Conservation (phyloP, 768 basidiomycete species). For the Galerina sulciceps region DNA sequence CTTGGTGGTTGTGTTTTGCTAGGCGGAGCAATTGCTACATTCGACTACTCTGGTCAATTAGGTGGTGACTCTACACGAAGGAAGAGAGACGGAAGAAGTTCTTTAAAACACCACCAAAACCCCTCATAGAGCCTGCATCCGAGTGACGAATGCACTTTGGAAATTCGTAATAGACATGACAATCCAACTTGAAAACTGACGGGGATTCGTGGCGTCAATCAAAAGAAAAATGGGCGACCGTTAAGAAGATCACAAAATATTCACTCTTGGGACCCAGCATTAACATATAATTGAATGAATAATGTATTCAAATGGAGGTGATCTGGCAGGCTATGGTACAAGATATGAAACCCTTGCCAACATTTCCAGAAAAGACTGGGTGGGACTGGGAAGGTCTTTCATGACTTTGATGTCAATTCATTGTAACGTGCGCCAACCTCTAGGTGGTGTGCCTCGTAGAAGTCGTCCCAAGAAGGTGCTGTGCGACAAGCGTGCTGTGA, state of each 20-base stretch:
- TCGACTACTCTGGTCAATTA: conserved; percentile 74
- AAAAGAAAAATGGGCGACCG: no score
- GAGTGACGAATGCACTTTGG: conserved; percentile 25
- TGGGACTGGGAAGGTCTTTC: background rate
- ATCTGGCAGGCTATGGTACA: background rate
- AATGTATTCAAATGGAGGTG: background rate
- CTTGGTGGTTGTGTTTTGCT: conserved; percentile 78
- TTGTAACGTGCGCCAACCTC: conserved; percentile 46
- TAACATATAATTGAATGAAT: background rate
- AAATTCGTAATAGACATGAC: conserved; percentile 12
- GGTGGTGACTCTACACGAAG: conserved; percentile 46
- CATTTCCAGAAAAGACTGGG: background rate
- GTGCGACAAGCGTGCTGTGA: conserved; percentile 44
- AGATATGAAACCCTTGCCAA: background rate
- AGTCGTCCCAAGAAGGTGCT: conserved; percentile 50
- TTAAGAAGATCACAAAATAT: no score
- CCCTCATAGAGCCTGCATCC: conserved; percentile 36
- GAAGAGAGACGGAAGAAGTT: conserved; percentile 81
- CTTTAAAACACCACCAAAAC: conserved; percentile 73
- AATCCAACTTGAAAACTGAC: background rate
- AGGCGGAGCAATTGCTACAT: conserved; percentile 80
- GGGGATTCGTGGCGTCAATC: no score
- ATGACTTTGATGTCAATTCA: background rate
- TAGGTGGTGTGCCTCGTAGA: conserved; percentile 48
- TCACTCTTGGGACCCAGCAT: no score